Evolutionary conservation across 2,329 filamentous ascomycete species (phyloP), one percentile per base, ranked within the genome.

Genomic region (Monilinia fructicola): DNA sequence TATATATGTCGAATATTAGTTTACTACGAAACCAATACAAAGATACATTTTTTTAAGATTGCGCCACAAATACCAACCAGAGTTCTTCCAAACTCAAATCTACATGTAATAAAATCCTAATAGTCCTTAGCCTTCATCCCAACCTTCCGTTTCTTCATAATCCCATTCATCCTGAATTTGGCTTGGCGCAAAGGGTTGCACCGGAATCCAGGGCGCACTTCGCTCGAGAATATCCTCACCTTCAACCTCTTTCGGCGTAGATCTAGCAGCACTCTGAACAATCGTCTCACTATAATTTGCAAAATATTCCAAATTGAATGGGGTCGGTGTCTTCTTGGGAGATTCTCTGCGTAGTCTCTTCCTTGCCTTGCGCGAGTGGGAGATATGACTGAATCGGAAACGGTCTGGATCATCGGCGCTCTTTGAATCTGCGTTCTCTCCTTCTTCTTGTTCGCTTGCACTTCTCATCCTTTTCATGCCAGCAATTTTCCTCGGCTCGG

Each of bases 171-270:
- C 26, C 16, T 44, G n/a, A n/a, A n/a, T n/a, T n/a, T n/a, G 42
- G 18, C 14, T 16, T 18, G 1, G 42, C 42, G 42, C 11, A 18
- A 12, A 14, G 6, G 14, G 42, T 10, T 2, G 12, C 26, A 44
- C 16, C n/a, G 9, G 16, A 18, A 23, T 16, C 58, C 58, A 61
- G 18, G 58, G 58, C 44, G 58, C 46, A 18, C 58, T 61, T 28
- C 21, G 18, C 14, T 61, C 58, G 9, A 35, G 31, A 35, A 35
- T 35, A 4, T 26, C 28, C 0, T 26, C 44, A 1, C 38, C 31
- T 4, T 26, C 31, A 10, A 7, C 5, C 26, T 12, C 44, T 18
- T 7, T 10, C 28, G 2, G 9, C 28, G 4, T 35, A 54, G 16
- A 21, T n/a, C 21, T 55, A 4, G 12, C 5, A 6, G 9, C 11